Evolutionary conservation across 352 stramenopile genomes (phyloP), one percentile per base, ranked within the genome.

Genomic region (Phytophthora cactorum): DNA sequence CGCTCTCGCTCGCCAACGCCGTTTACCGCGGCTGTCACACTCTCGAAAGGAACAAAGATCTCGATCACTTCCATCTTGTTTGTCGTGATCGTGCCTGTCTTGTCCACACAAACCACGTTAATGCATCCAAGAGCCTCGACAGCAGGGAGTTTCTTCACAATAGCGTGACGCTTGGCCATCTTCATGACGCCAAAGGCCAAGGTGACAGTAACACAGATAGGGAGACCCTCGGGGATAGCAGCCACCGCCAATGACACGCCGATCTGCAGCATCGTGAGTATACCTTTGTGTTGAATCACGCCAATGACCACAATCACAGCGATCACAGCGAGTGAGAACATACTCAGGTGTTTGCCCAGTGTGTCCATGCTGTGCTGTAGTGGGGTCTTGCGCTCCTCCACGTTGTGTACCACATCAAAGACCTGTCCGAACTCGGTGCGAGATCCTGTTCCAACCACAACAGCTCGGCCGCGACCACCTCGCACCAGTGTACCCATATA

Each of bases 401-500:
- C 91, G 15, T 92, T 89, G 54, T 95, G 84, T 66, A 99, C 90
- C 52, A 98, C 94, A 44, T 97, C 81, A 68, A 98, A 98, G 5
- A 98, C 96, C 46, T 95, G 90, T 5, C 97, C 97, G 74, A 99
- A 99, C 79, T 99, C 97, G 7, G 97, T 99, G 32, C 82, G 72
- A 25, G 89, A 77, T 28, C 97, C 98, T n/a, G 96, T 98, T 14
- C 91, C 88, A 50, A 98, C 84, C 12, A 99, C 97, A 1, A 99
- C 74, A 9, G 94, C 97, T 58, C 90, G 84, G n/a, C 89, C 97
- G 25, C 93, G 84, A 4, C 98, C 98, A 14, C 79, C 81, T 34
- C 91, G 95, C 28, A 99, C 92, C 15, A 99, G 82, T 22, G 97
- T 99, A 29, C 97, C 97, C 86, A 98, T 98, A 83, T 99, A 99